Evolutionary conservation across 305 asterid genomes (phyloP).

Genomic region (Solanum hybrid): DNA sequence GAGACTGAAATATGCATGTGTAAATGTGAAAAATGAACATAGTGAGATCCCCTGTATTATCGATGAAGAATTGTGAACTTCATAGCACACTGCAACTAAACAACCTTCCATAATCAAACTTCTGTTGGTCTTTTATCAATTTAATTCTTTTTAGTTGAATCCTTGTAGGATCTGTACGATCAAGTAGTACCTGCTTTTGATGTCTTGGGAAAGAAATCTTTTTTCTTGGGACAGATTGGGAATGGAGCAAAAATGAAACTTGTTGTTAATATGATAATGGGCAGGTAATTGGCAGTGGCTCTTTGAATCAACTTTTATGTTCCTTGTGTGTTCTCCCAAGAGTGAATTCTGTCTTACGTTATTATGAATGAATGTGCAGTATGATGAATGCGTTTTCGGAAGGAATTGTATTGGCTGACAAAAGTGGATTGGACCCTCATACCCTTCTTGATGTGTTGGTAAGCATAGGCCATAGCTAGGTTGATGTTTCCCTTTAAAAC

Average conservation of each 20-base stretch:
- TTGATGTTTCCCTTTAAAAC: background rate
- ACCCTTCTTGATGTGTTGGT: constrained; percentile 91
- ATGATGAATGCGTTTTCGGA: constrained; percentile 97
- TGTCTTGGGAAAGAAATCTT: constrained; percentile 80
- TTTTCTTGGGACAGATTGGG: constrained; percentile 78
- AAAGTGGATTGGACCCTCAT: constrained; percentile 73
- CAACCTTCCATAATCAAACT: constrained; percentile 1
- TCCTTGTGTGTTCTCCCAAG: background rate
- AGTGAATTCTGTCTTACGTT: background rate
- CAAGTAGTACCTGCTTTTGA: constrained; percentile 73
- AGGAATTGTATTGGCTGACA: constrained; percentile 79
- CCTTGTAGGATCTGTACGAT: constrained; percentile 58
- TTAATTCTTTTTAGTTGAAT: constrained; percentile 5
- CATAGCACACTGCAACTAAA: background rate
- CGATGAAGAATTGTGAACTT: background rate
- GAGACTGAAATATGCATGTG: background rate
- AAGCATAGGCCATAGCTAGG: constrained; percentile 14
- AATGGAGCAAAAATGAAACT: constrained; percentile 98
- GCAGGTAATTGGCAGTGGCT: constrained; percentile 46
- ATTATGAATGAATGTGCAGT: constrained; percentile 28
- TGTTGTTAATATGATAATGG: constrained; percentile 96
- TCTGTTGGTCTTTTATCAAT: constrained; percentile 6
- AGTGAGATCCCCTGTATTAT: background rate
- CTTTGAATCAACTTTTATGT: constrained; percentile 3
- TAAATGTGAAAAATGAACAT: background rate